phyloP scores from a whole-genome alignment of 2,329 filamentous ascomycete genomes.

The Seiridium unicorne region DNA sequence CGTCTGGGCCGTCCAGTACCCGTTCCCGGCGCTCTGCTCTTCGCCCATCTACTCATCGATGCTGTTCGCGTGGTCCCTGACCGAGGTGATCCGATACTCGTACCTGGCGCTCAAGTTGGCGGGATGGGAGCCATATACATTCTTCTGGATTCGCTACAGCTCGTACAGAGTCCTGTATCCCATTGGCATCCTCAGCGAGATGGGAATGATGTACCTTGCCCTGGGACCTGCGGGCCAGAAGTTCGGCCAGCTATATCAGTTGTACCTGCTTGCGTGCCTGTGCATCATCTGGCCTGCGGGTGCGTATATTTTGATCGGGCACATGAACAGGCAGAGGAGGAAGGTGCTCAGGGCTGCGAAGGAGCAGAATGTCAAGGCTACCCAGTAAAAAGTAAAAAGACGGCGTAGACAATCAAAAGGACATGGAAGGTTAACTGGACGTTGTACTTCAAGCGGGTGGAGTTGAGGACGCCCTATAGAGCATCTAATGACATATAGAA shows the following conservation, averaged over 20 bases:
- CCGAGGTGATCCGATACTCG: constrained; percentile 89
- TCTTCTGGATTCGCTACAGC: constrained; percentile 87
- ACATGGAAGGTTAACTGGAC: no score
- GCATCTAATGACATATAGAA: no score
- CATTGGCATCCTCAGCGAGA: constrained; percentile 85
- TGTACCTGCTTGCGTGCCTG: constrained; percentile 72
- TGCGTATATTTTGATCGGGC: constrained; percentile 82
- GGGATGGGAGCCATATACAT: constrained; percentile 57
- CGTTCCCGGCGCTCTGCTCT: constrained; percentile 62
- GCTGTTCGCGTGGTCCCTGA: constrained; percentile 84
- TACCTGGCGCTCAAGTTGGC: constrained; percentile 80
- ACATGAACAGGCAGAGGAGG: constrained; percentile 89
- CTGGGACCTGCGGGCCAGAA: constrained; percentile 54
- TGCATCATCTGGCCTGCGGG: constrained; percentile 76
- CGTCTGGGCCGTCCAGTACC: constrained; percentile 79
- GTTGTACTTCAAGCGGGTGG: no score
- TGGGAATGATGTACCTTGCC: constrained; percentile 72
- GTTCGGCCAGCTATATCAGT: constrained; percentile 54
- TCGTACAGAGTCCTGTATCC: constrained; percentile 94
- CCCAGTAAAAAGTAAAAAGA: not conserved
- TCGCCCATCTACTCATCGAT: constrained; percentile 67
- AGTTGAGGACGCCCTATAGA: no score
- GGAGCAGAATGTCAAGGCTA: constrained; percentile 33
- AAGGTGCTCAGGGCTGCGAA: constrained; percentile 71
- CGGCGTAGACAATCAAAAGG: no score